A percentile compares a stretch with the other conserved stretches of the same genome.
phyloP scores from a whole-genome alignment of 805 yeast genomes.

The Candida fluviatilis region DNA sequence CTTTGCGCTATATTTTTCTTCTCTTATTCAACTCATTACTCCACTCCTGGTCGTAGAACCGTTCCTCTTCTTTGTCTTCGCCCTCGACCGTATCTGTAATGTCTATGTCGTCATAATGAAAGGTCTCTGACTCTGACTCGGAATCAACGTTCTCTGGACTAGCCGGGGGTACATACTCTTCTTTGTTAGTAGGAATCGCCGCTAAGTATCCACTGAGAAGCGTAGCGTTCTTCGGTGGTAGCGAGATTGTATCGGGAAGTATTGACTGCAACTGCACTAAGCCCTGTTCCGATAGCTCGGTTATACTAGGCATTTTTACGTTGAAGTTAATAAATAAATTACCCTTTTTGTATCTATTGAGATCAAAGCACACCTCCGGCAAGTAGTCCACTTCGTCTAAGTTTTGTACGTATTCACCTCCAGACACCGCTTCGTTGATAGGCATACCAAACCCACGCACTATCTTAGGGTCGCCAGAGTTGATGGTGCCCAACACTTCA shows the following conservation, averaged over 20 bases:
- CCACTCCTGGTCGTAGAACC: constrained; percentile 17
- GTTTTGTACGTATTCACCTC: constrained; percentile 25
- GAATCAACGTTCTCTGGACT: not conserved
- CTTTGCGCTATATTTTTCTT: constrained; percentile 7
- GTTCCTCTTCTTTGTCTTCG: constrained; percentile 16
- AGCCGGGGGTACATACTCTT: not conserved
- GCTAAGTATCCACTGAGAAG: constrained; percentile 1
- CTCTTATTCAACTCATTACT: constrained; percentile 7
- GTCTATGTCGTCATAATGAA: constrained; percentile 16
- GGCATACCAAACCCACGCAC: constrained; percentile 64
- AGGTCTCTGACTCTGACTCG: not conserved
- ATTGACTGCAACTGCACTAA: constrained; percentile 3
- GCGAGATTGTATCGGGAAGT: constrained; percentile 5
- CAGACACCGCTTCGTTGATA: constrained; percentile 20
- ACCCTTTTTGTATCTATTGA: constrained; percentile 23
- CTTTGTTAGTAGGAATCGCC: not conserved
- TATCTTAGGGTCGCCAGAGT: constrained; percentile 45
- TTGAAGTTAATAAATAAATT: constrained; percentile 38
- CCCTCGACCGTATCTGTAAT: constrained; percentile 13
- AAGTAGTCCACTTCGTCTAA: constrained; percentile 11
- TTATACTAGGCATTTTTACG: constrained; percentile 28
- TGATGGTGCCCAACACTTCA: constrained; percentile 50
- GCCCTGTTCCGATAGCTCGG: constrained; percentile 16
- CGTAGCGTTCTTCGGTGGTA: not conserved
- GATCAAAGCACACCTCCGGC: constrained; percentile 16